Evolutionary conservation across 202 grass and related monocot genomes (phyloP), one percentile per base, ranked within the genome.

Genomic region (Setaria viridis): DNA sequence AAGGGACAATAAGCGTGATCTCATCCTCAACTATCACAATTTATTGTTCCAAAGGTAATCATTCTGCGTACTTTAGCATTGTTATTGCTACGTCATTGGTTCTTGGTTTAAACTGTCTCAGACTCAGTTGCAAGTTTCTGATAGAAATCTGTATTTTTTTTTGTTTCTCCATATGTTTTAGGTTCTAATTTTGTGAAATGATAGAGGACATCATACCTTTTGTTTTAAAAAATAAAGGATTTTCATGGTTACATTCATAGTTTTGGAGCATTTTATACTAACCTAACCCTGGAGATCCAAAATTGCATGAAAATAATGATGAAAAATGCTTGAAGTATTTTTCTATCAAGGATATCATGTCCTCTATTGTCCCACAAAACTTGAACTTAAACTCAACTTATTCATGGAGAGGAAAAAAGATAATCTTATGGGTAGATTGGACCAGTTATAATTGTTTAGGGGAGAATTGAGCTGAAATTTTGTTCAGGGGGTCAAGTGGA

Each of bases 11-110:
- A 76, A 88, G 48, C 72, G 58, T 73, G 94, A 94, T 42, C 81
- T 97, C 58, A 80, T 90, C 62, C 87, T 99, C 19, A 94, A 87
- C 67, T 93, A 99, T 82, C 80, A 34, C 84, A 91, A 84, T 85
- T 84, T 93, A 30, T 82, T 99, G 66, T 84, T 88, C 67, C 97
- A 96, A 85, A 99, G 97, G 97, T 99, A 91, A 77, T 57, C 55
- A 81, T 73, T 87, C 70, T 59, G 48, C 25, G 16, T 64, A 76
- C 50, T 76, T 29, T 67, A 29, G 67, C 69, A 87, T n/a, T 37
- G 32, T 55, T 74, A 67, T 62, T 37, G 29, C 66, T 50, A 30
- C 46, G 39, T 81, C 35, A 42, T 80, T 76, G 17, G 43, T 87
- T 80, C 81, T 63, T 68, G 15, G 16, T 87, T 80, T 62, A 83